These are phyloP conservation scores for Eucalyptus marginata DNA, from an alignment of 345 rosid genomes.

Conservation along the genomic window DNA sequence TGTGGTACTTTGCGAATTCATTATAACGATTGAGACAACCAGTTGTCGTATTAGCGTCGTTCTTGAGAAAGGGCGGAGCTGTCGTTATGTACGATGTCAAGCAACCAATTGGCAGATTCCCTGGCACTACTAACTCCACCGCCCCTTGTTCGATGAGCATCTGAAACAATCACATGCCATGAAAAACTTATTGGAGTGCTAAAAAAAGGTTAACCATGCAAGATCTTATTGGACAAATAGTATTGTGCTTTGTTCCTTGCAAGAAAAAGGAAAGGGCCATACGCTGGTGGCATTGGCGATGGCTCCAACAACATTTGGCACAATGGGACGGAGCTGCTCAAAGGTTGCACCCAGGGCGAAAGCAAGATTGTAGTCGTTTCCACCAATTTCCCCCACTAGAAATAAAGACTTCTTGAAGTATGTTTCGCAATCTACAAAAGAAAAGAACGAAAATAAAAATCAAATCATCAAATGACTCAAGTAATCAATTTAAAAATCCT, in stretches of 20 bases:
- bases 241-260: not conserved
- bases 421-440: constrained; percentile 22
- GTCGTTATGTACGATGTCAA: not conserved
- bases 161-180: not conserved
- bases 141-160: not conserved
- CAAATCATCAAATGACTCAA: not conserved
- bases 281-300: constrained; percentile 13
- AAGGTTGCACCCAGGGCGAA: constrained; percentile 25
- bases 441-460: not conserved
- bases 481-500: not conserved
- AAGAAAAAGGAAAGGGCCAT: not conserved
- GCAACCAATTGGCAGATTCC: not conserved
- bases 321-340: constrained; percentile 15
- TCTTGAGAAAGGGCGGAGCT: not conserved
- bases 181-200: not conserved
- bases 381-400: constrained; percentile 67
- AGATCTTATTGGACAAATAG: not conserved
- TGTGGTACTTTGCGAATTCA: not conserved
- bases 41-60: not conserved
- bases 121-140: not conserved
- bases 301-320: constrained; percentile 38
- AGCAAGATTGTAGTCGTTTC: constrained; percentile 57
- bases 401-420: constrained; percentile 50
- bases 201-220: not conserved
- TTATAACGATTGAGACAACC: not conserved